Conservation (phyloP, 176 grass and related monocot genomes). For the Cenchrus fungigraminus region DNA sequence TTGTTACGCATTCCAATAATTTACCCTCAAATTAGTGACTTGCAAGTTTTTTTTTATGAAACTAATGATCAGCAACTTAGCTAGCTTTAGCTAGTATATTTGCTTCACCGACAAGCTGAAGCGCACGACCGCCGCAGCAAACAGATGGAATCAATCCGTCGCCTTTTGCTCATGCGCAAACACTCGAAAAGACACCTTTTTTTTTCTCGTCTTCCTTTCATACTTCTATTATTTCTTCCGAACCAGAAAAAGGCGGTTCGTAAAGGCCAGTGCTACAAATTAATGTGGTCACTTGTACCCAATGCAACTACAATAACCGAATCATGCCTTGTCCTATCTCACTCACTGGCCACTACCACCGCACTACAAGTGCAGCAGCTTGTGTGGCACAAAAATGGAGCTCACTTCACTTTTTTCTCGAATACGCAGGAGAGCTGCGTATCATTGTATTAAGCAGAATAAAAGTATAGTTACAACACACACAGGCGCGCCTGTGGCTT, state of each 20-base stretch:
- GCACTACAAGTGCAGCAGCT: neutral
- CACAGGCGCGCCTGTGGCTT: no score
- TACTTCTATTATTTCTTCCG: slow-evolving; percentile 8
- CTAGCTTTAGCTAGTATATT: neutral
- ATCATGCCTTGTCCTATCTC: slow-evolving; percentile 27
- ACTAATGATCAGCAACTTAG: no score
- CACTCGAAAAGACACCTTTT: slow-evolving; percentile 38
- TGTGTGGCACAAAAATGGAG: neutral
- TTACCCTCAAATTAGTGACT: neutral
- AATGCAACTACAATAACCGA: slow-evolving; percentile 3
- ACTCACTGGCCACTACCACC: neutral
- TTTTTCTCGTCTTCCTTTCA: neutral
- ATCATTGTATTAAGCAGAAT: no score
- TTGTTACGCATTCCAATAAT: neutral
- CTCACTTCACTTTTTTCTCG: neutral
- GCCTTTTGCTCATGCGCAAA: slow-evolving; percentile 31
- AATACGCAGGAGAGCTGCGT: no score
- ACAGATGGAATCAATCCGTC: slow-evolving; percentile 27
- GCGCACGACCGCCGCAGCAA: neutral
- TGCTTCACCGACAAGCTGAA: slow-evolving; percentile 39
- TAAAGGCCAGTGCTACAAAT: neutral
- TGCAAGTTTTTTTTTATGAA: no score
- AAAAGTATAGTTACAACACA: no score
- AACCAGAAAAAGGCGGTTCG: neutral
- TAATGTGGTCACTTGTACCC: slow-evolving; percentile 19